These are phyloP conservation scores for Diaporthe nobilis DNA, from an alignment of 2,329 filamentous ascomycete genomes.

Conservation along the genomic window DNA sequence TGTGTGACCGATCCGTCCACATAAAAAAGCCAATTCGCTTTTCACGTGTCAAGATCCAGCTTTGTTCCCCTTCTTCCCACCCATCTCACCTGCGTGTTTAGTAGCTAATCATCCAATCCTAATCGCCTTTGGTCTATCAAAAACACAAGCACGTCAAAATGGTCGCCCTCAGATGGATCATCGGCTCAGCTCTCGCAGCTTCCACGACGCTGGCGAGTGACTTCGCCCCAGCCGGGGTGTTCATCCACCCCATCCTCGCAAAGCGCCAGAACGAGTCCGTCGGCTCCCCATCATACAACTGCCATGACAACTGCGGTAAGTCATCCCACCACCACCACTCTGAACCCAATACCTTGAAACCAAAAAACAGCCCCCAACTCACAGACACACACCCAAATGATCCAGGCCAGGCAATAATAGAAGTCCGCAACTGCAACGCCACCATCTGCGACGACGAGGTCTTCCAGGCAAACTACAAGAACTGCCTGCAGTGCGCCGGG, in stretches of 20 bases:
- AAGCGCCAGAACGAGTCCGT: slow-evolving; percentile 51
- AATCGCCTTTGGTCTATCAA: too few species aligned
- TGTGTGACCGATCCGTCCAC: neutral
- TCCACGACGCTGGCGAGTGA: slow-evolving; percentile 18
- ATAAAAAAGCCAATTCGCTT: slow-evolving; percentile 14
- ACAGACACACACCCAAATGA: neutral
- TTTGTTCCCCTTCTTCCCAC: neutral
- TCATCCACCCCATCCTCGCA: slow-evolving; percentile 35
- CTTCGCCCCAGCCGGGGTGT: neutral
- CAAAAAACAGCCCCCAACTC: neutral
- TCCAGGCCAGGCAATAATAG: slow-evolving; percentile 53
- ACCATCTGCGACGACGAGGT: slow-evolving; percentile 54
- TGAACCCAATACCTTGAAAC: neutral
- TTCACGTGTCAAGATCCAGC: neutral
- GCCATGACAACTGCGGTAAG: slow-evolving; percentile 61
- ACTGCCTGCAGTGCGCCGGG: slow-evolving; percentile 56
- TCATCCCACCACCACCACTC: neutral
- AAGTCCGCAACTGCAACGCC: slow-evolving; percentile 45
- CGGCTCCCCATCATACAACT: slow-evolving; percentile 57
- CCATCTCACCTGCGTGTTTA: neutral
- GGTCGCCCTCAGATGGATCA: slow-evolving; percentile 30
- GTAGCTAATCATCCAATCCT: too few species aligned
- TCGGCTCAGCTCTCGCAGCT: slow-evolving; percentile 28
- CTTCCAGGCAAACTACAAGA: slow-evolving; percentile 56
- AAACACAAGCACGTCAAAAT: slow-evolving; percentile 1